phyloP scores from a whole-genome alignment of 2,329 filamentous ascomycete species.

The Ophiostoma tasmaniense region DNA sequence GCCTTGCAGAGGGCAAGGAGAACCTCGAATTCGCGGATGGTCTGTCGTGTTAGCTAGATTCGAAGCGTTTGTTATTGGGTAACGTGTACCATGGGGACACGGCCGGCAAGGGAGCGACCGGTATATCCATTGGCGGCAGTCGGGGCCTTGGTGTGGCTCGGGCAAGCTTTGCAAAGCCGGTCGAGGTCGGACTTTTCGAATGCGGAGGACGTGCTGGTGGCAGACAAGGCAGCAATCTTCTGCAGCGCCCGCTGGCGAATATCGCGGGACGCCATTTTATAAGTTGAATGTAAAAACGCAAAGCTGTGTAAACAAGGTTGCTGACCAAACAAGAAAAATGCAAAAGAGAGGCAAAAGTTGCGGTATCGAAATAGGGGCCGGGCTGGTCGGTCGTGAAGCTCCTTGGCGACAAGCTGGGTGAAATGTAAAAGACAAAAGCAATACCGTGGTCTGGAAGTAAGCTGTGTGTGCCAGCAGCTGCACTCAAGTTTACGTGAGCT shows the following conservation, averaged over 20 bases:
- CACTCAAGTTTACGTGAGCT: neutral
- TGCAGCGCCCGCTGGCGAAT: constrained; percentile 55
- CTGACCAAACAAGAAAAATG: neutral
- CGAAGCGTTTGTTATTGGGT: neutral
- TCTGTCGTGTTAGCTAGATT: constrained; percentile 26
- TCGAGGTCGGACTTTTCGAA: constrained; percentile 58
- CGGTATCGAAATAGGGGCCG: neutral
- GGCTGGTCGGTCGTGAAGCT: neutral
- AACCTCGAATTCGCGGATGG: constrained; percentile 83
- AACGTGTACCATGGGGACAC: constrained; percentile 43
- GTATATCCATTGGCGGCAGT: constrained; percentile 42
- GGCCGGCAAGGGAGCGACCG: constrained; percentile 39
- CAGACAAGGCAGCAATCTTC: constrained; percentile 57
- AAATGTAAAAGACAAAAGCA: neutral
- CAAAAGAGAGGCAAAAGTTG: constrained; percentile 5
- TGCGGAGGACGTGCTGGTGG: constrained; percentile 42
- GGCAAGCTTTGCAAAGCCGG: constrained; percentile 50
- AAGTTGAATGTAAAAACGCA: neutral
- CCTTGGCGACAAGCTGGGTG: neutral
- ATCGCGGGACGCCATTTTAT: constrained; percentile 40
- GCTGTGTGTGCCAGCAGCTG: neutral
- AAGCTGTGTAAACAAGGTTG: neutral
- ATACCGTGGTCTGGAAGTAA: neutral
- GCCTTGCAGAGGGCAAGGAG: constrained; percentile 86
- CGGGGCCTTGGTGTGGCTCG: constrained; percentile 36